phyloP scores from a whole-genome alignment of 1,284 basidiomycete species.

The Puccinia polysora region DNA sequence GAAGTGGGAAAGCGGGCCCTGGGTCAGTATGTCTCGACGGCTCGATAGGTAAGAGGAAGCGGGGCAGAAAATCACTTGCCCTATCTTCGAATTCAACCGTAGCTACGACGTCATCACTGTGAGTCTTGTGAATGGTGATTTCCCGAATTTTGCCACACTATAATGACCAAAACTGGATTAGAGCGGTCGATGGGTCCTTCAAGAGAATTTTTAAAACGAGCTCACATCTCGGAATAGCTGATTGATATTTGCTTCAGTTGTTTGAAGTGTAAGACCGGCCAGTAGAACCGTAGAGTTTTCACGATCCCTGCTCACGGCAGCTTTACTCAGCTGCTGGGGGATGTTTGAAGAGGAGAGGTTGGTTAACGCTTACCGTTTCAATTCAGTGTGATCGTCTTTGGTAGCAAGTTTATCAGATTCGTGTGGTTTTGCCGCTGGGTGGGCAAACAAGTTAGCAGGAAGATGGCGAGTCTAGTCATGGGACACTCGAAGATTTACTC shows the following conservation, averaged over 20 bases:
- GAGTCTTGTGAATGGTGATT: slow-evolving; percentile 63
- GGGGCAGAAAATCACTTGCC: too few species aligned
- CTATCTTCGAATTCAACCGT: slow-evolving; percentile 72
- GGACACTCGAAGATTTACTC: neutral
- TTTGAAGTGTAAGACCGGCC: slow-evolving; percentile 62
- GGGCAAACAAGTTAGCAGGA: neutral
- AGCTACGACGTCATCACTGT: slow-evolving; percentile 60
- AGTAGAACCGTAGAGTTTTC: slow-evolving; percentile 92
- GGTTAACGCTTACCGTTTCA: slow-evolving; percentile 8
- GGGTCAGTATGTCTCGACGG: too few species aligned
- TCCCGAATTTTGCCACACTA: slow-evolving; percentile 80
- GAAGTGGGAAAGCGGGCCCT: neutral
- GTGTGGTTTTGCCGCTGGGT: neutral
- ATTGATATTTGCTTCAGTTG: slow-evolving; percentile 65
- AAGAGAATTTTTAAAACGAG: slow-evolving; percentile 45
- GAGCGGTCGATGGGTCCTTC: neutral
- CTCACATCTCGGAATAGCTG: slow-evolving; percentile 78
- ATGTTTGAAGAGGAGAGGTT: neutral
- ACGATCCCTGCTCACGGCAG: slow-evolving; percentile 65
- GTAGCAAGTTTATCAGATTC: neutral
- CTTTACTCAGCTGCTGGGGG: neutral
- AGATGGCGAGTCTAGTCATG: neutral
- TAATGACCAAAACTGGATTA: neutral
- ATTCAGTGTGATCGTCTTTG: neutral
- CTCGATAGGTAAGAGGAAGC: too few species aligned